Conservation (phyloP, 2,329 filamentous ascomycete species). For the Hypoxylon sp. region DNA sequence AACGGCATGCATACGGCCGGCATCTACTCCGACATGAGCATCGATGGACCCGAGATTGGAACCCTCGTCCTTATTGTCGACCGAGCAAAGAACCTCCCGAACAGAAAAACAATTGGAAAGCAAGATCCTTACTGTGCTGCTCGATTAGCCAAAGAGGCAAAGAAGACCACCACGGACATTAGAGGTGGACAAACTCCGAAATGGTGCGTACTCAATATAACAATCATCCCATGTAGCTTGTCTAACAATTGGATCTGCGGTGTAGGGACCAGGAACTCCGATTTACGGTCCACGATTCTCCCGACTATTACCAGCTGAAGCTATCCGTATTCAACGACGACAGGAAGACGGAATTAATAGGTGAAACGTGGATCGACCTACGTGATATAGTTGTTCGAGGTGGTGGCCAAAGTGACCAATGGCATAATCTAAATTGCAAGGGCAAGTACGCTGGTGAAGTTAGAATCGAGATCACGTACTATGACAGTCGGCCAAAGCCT, state of each 20-base stretch:
- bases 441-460: slow-evolving; percentile 98
- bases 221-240: slow-evolving; percentile 3
- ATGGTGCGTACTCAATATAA: slow-evolving; percentile 75
- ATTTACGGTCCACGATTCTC: slow-evolving; percentile 95
- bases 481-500: slow-evolving; percentile 87
- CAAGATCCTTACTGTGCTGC: slow-evolving; percentile 98
- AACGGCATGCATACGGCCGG: slow-evolving; percentile 85
- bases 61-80: slow-evolving; percentile 94
- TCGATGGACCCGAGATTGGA: slow-evolving; percentile 93
- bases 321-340: slow-evolving; percentile 98
- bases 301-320: slow-evolving; percentile 96
- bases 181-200: slow-evolving; percentile 94
- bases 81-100: slow-evolving; percentile 95
- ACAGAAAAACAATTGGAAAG: slow-evolving; percentile 97
- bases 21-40: slow-evolving; percentile 93
- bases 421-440: slow-evolving; percentile 89
- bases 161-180: slow-evolving; percentile 95
- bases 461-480: slow-evolving; percentile 95
- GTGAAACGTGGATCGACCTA: slow-evolving; percentile 91
- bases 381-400: slow-evolving; percentile 84
- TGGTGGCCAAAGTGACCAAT: slow-evolving; percentile 93
- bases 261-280: slow-evolving; percentile 96
- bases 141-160: slow-evolving; percentile 93
- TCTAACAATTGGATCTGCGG: slow-evolving; percentile 42
- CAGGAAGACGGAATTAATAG: slow-evolving; percentile 96